phyloP scores from a whole-genome alignment of 108 stramenopile genomes.

The Mediolabrus comicus region DNA sequence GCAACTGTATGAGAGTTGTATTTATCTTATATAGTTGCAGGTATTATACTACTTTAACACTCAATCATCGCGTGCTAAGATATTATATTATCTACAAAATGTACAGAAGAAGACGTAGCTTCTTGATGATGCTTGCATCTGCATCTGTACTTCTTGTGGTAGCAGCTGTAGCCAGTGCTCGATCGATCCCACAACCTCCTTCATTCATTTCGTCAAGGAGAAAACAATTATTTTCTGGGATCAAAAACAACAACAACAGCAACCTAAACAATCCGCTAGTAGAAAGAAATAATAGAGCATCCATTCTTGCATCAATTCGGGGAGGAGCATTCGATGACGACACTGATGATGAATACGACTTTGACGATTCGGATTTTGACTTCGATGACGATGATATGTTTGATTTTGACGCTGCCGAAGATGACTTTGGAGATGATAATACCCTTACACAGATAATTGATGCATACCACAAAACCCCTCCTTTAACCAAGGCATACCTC shows the following conservation, averaged over 20 bases:
- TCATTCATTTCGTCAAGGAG: neutral
- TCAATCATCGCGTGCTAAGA: no score
- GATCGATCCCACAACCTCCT: neutral
- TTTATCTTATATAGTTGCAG: no score
- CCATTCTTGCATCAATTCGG: constrained; percentile 10
- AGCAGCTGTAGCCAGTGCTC: neutral
- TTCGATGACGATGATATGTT: constrained; percentile 50
- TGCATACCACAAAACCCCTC: constrained; percentile 82
- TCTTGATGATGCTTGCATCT: neutral
- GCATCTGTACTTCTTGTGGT: neutral
- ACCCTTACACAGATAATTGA: constrained; percentile 54
- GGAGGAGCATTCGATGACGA: constrained; percentile 60
- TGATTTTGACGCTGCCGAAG: constrained; percentile 55
- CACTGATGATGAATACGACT: constrained; percentile 47
- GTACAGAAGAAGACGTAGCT: no score
- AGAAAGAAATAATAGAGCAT: neutral
- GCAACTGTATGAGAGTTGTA: no score
- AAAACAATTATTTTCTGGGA: no score
- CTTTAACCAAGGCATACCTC: constrained; percentile 86
- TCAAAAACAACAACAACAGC: no score
- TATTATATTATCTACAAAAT: neutral
- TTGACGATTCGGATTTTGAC: constrained; percentile 64
- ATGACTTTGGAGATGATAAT: constrained; percentile 77
- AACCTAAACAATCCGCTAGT: neutral
- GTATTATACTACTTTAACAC: no score